phyloP scores from a whole-genome alignment of 805 yeast genomes.

The Yarrowia alimentaria region DNA sequence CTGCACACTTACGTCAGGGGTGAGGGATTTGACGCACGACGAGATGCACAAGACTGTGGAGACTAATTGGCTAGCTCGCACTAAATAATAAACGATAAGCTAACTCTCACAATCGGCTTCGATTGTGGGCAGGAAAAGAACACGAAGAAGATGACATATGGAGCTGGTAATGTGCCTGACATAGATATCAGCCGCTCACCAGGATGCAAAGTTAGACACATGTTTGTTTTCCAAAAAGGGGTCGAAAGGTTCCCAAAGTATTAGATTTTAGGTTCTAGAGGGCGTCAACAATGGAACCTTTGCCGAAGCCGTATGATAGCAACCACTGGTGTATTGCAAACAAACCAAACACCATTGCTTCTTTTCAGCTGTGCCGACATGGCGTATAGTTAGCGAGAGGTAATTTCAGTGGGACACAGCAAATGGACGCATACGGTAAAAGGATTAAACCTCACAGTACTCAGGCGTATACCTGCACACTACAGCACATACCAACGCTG shows the following conservation, averaged over 20 bases:
- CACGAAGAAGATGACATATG: neutral
- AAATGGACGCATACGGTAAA: too few species aligned
- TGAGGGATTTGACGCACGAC: constrained; percentile 26
- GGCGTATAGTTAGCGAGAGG: too few species aligned
- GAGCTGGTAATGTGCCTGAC: constrained; percentile 4
- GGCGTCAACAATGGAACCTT: constrained; percentile 23
- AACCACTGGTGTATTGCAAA: neutral
- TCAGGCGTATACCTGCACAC: too few species aligned
- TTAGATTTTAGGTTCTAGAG: constrained; percentile 7
- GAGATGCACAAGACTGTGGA: constrained; percentile 12
- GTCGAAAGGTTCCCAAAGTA: constrained; percentile 12
- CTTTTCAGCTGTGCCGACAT: too few species aligned
- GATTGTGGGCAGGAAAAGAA: neutral
- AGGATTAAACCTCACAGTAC: too few species aligned
- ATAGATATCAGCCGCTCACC: constrained; percentile 11
- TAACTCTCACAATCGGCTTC: too few species aligned
- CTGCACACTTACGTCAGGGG: constrained; percentile 27
- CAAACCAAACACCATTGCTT: too few species aligned
- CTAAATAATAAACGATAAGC: too few species aligned
- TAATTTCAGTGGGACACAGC: too few species aligned
- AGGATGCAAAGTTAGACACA: constrained; percentile 15
- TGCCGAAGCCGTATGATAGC: constrained; percentile 25
- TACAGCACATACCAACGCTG: too few species aligned
- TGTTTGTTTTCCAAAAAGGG: constrained; percentile 23
- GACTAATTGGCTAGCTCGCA: neutral